Percentiles rank a stretch among this genome's conserved stretches.
phyloP scores from a whole-genome alignment of 1,284 basidiomycete species.

The Kalmanozyma brasiliensis region DNA sequence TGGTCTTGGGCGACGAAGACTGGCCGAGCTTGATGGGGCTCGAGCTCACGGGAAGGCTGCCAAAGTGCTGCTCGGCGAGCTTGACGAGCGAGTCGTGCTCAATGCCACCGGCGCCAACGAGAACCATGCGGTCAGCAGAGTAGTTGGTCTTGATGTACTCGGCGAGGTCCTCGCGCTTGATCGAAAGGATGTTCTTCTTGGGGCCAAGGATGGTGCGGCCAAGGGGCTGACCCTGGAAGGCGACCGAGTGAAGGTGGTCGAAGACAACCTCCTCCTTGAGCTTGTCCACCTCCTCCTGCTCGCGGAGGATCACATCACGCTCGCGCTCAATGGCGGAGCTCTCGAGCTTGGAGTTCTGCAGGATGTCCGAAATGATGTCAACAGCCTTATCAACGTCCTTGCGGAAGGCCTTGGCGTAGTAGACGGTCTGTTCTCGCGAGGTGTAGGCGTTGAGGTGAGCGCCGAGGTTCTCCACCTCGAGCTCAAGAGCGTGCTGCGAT shows the following conservation, averaged over 20 bases:
- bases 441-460: conserved; percentile 99
- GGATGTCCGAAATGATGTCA: conserved; percentile 97
- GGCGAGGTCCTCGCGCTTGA: conserved; percentile 87
- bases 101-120: conserved; percentile 95
- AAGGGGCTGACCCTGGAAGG: conserved; percentile 94
- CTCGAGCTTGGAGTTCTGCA: conserved; percentile 97
- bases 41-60: conserved; percentile 83
- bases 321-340: conserved; percentile 89
- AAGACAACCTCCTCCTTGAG: conserved; percentile 98
- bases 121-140: conserved; percentile 97
- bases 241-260: conserved; percentile 95
- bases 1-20: conserved; percentile 71
- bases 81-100: conserved; percentile 92
- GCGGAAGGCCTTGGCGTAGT: conserved; percentile 98
- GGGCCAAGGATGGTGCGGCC: conserved; percentile 98
- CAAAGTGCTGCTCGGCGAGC: conserved; percentile 94
- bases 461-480: conserved; percentile 98
- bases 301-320: conserved; percentile 94
- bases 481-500: conserved; percentile 89
- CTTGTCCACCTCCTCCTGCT: conserved; percentile 99
- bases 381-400: conserved; percentile 92
- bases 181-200: conserved; percentile 94
- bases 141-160: conserved; percentile 98
- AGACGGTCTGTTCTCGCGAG: conserved; percentile 97
- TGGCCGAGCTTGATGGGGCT: conserved; percentile 88